phyloP scores from a whole-genome alignment of 2,329 filamentous ascomycete genomes.

The Ceratocystis lukuohia region DNA sequence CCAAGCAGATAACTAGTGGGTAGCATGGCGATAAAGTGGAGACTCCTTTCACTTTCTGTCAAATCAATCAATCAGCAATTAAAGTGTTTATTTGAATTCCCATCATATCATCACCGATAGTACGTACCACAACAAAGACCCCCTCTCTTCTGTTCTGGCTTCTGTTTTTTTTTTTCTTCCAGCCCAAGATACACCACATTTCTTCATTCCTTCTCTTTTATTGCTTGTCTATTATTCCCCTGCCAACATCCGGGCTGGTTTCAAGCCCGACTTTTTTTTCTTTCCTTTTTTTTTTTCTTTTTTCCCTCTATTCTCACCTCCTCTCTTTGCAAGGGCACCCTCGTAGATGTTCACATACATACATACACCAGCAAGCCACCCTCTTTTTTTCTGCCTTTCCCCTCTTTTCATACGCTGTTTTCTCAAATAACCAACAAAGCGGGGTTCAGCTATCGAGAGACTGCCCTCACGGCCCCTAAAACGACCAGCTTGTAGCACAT shows the following conservation, averaged over 20 bases:
- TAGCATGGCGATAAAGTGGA: not conserved
- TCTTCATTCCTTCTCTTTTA: not conserved
- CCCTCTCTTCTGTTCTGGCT: not conserved
- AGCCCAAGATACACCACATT: not conserved
- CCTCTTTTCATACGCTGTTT: not conserved
- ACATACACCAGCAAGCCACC: not conserved
- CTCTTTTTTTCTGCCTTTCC: not conserved
- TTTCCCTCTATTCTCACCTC: not conserved
- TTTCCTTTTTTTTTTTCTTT: not conserved
- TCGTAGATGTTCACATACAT: not conserved
- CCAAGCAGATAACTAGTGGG: conserved; percentile 11
- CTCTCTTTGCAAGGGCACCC: not conserved
- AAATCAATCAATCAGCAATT: not conserved
- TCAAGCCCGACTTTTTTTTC: no score
- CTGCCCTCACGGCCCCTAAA: not conserved
- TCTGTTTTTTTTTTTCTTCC: not conserved
- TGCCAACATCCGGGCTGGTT: no score
- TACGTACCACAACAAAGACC: no score
- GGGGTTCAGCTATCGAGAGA: not conserved
- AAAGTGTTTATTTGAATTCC: not conserved
- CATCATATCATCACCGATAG: not conserved
- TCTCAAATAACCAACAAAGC: not conserved
- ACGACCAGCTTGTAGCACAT: no score
- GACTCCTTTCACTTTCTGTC: not conserved
- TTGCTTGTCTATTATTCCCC: no score